A percentile compares a stretch with the other conserved stretches of the same genome.
Conservation (phyloP, 1,284 basidiomycete genomes). For the Cryptococcus floricola region DNA sequence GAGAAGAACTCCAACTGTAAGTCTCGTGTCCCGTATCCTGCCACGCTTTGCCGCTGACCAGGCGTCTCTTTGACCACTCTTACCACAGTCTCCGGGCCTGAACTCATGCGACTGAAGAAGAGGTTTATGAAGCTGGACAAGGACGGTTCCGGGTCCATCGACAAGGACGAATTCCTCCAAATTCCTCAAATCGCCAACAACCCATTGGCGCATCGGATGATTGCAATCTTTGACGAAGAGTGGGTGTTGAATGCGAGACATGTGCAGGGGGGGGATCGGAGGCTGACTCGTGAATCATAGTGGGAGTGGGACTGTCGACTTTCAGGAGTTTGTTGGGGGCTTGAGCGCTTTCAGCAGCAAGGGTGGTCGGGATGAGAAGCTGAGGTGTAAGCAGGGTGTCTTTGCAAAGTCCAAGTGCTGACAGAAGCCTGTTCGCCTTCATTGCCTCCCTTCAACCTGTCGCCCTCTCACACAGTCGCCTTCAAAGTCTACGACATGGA, state of each 20-base stretch:
- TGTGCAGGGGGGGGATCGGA: neutral
- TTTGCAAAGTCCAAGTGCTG: neutral
- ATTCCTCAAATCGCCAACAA: constrained; percentile 99
- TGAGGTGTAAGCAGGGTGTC: constrained; percentile 66
- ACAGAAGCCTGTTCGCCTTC: neutral
- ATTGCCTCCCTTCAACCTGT: neutral
- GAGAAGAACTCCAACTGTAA: constrained; percentile 50
- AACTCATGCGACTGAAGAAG: constrained; percentile 93
- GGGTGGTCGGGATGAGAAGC: constrained; percentile 93
- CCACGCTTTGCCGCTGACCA: neutral
- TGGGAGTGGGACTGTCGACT: constrained; percentile 96
- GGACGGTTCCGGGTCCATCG: constrained; percentile 96
- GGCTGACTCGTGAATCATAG: constrained; percentile 49
- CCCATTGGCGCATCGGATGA: constrained; percentile 93
- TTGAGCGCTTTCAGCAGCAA: constrained; percentile 95
- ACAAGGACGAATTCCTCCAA: constrained; percentile 97
- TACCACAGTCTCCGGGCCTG: constrained; percentile 74
- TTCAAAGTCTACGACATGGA: constrained; percentile 99
- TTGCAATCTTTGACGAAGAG: constrained; percentile 99
- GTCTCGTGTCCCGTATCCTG: constrained; percentile 13
- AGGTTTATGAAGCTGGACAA: constrained; percentile 99
- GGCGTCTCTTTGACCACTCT: neutral
- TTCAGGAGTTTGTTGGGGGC: constrained; percentile 97
- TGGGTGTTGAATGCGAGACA: constrained; percentile 51
- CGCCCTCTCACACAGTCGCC: constrained; percentile 59